A percentile compares a stretch with the other conserved stretches of the same genome.
Evolutionary conservation across 305 asterid species (phyloP).

Genomic region (Striga hermonthica): DNA sequence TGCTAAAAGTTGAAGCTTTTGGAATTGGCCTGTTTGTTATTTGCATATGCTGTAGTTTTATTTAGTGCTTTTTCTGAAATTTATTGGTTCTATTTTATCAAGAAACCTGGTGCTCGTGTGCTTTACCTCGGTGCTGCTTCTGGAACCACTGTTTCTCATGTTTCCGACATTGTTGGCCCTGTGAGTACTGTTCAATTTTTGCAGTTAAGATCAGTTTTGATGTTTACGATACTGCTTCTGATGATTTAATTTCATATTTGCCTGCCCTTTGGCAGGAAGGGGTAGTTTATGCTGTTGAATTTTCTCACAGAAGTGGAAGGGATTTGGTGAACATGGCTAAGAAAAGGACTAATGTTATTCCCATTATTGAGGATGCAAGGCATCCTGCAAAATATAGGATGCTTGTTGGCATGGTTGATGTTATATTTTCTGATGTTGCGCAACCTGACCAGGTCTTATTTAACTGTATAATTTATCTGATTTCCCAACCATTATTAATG

Average conservation of each 20-base stretch:
- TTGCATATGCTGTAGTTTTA: neutral
- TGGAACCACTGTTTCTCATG: conserved; percentile 90
- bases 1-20: no score
- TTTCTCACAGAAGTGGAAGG: conserved; percentile 94
- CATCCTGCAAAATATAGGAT: conserved; percentile 92
- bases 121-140: conserved; percentile 97
- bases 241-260: neutral
- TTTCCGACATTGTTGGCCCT: conserved; percentile 90
- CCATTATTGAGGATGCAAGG: conserved; percentile 91
- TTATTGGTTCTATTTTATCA: neutral
- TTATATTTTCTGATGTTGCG: conserved; percentile 94
- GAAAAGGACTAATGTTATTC: conserved; percentile 83
- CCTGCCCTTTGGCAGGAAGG: conserved; percentile 47
- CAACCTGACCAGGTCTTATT: conserved; percentile 89
- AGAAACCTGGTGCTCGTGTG: conserved; percentile 94
- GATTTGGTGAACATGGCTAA: conserved; percentile 94
- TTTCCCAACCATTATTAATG: neutral
- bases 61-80: neutral
- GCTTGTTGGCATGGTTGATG: conserved; percentile 99
- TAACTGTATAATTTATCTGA: neutral
- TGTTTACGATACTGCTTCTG: neutral
- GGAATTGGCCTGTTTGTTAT: no score
- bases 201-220: neutral
- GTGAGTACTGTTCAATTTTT: conserved; percentile 39
- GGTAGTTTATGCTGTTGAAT: conserved; percentile 89